A percentile compares a stretch with the other conserved stretches of the same genome.
These are phyloP conservation scores for Macaranga tanarius DNA, from an alignment of 441 rosid species.

Conservation along the genomic window DNA sequence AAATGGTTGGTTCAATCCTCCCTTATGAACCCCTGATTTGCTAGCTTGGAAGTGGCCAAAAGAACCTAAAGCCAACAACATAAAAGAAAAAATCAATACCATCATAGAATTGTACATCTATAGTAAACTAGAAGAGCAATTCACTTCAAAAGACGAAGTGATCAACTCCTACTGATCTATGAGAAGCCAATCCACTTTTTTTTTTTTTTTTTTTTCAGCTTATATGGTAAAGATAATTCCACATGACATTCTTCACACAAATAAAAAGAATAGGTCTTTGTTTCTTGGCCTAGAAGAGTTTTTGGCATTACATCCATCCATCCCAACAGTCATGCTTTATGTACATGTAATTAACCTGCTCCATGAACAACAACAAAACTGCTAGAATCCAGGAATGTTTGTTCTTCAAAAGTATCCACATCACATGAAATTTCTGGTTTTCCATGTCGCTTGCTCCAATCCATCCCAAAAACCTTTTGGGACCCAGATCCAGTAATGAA, in stretches of 20 bases:
- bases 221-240: too few species aligned
- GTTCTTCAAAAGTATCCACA: slow-evolving; percentile 40
- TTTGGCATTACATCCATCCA: too few species aligned
- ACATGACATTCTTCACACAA: too few species aligned
- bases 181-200: too few species aligned
- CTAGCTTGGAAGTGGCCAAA: slow-evolving; percentile 99
- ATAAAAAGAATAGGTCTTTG: too few species aligned
- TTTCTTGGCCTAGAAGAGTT: too few species aligned
- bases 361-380: slow-evolving; percentile 86
- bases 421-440: slow-evolving; percentile 44
- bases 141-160: too few species aligned
- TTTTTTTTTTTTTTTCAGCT: too few species aligned
- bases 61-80: slow-evolving; percentile 55
- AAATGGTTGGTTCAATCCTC: slow-evolving; percentile 66
- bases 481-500: slow-evolving; percentile 44
- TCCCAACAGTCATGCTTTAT: neutral
- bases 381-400: slow-evolving; percentile 35
- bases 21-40: slow-evolving; percentile 89
- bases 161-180: too few species aligned
- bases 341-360: slow-evolving; percentile 58
- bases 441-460: slow-evolving; percentile 87
- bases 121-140: too few species aligned
- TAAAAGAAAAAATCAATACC: neutral
- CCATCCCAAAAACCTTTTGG: slow-evolving; percentile 59
- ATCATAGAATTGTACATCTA: too few species aligned